Percentiles rank a stretch among this genome's conserved stretches.
These are phyloP conservation scores for Dalechampia spathulata DNA, from an alignment of 441 rosid species.

Conservation along the genomic window DNA sequence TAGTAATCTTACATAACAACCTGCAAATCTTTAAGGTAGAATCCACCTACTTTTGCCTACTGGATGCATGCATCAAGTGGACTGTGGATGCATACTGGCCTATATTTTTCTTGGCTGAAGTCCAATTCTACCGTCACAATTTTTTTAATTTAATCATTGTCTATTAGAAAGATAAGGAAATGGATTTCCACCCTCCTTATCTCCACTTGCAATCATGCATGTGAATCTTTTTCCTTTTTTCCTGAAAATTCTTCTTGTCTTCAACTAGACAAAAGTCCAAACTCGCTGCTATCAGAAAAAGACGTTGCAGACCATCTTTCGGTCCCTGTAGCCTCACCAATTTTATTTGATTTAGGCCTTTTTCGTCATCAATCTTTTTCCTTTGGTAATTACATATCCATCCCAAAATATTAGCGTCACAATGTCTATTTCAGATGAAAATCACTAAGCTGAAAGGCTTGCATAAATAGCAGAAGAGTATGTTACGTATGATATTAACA, in stretches of 20 bases:
- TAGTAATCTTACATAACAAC: background rate
- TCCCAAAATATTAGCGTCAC: too few species aligned
- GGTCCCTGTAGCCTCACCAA: constrained; percentile 12
- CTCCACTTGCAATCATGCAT: constrained; percentile 31
- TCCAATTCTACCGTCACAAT: background rate
- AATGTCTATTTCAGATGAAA: too few species aligned
- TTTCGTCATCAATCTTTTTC: too few species aligned
- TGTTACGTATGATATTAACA: too few species aligned
- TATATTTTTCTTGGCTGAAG: constrained; percentile 1
- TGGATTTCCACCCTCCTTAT: constrained; percentile 22
- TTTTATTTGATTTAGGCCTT: too few species aligned
- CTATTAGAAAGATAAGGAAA: constrained; percentile 7
- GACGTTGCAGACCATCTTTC: constrained; percentile 15
- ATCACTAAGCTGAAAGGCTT: too few species aligned
- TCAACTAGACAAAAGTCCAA: constrained; percentile 45
- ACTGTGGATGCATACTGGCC: background rate
- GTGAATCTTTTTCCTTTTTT: constrained; percentile 34
- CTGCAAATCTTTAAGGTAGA: constrained; percentile 10
- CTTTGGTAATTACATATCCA: too few species aligned
- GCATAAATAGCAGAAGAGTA: background rate
- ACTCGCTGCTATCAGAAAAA: constrained; percentile 27
- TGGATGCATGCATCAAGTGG: constrained; percentile 14
- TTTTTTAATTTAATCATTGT: background rate
- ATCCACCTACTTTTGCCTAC: background rate
- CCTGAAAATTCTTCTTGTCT: constrained; percentile 28